Percentiles rank a stretch among this genome's conserved stretches.
phyloP scores from a whole-genome alignment of 139 green algal genomes.

The Mesotaenium endlicherianum region DNA sequence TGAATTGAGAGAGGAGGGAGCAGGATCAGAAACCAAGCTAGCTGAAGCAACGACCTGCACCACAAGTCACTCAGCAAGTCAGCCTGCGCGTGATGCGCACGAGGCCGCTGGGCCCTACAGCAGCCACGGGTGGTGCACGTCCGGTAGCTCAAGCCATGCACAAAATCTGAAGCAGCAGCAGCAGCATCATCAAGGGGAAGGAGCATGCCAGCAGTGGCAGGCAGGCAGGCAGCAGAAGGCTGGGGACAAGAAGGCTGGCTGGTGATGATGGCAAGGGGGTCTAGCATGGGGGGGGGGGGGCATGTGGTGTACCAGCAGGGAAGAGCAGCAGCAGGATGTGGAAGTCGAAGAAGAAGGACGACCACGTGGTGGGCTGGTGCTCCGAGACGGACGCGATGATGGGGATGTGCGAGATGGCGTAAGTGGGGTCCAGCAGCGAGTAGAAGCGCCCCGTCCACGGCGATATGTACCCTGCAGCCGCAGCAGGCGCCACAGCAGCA shows the following conservation, averaged over 20 bases:
- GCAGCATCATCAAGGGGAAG: no score
- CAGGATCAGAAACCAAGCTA: no score
- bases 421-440: constrained; percentile 64
- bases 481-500: background rate
- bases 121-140: no score
- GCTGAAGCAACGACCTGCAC: no score
- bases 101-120: no score
- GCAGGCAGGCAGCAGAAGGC: background rate
- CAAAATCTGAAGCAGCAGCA: no score
- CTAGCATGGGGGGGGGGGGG: background rate
- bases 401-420: constrained; percentile 67
- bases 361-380: constrained; percentile 68
- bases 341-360: constrained; percentile 67
- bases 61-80: no score
- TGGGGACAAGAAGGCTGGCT: background rate
- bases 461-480: constrained; percentile 55
- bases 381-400: constrained; percentile 67
- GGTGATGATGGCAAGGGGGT: background rate
- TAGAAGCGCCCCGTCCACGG: constrained; percentile 66
- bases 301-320: constrained; percentile 2
- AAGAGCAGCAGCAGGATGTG: constrained; percentile 58
- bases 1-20: no score
- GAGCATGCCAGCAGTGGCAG: no score
- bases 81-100: no score
- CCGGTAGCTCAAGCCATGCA: no score